Conservation (phyloP, 2,329 filamentous ascomycete species). For the Arthrobotrys conoides region DNA sequence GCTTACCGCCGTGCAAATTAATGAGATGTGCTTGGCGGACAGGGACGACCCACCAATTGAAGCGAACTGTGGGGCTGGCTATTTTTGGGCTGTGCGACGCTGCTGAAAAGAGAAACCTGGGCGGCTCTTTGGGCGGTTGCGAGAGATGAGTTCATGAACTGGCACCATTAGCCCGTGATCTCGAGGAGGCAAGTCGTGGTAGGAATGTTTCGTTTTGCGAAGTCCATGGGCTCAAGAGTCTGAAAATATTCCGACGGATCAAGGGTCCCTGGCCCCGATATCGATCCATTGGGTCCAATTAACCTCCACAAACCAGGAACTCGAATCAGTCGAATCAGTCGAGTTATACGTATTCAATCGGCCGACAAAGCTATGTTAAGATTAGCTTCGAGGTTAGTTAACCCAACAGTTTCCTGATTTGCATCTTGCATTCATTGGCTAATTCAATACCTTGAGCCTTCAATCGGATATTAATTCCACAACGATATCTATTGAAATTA, state of each 20-base stretch:
- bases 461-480: background rate
- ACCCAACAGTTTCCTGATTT: background rate
- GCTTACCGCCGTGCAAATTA: conserved; percentile 28
- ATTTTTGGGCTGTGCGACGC: conserved; percentile 46
- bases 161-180: conserved; percentile 21
- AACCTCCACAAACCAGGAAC: background rate
- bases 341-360: background rate
- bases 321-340: background rate
- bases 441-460: background rate
- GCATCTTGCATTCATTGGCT: background rate
- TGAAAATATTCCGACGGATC: conserved; percentile 17
- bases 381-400: background rate
- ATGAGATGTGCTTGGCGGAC: conserved; percentile 19
- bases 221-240: background rate
- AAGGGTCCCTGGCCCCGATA: background rate
- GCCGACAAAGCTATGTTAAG: background rate
- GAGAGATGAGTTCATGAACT: conserved; percentile 24
- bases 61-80: conserved; percentile 30
- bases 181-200: conserved; percentile 6
- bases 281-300: background rate
- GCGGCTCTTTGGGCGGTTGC: conserved; percentile 51
- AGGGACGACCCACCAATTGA: conserved; percentile 30
- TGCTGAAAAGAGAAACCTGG: conserved; percentile 14
- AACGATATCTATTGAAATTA: no score
- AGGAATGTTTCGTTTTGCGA: conserved; percentile 19